phyloP scores from a whole-genome alignment of 371 early-diverging fungal genomes.

The Globomyces sp. region DNA sequence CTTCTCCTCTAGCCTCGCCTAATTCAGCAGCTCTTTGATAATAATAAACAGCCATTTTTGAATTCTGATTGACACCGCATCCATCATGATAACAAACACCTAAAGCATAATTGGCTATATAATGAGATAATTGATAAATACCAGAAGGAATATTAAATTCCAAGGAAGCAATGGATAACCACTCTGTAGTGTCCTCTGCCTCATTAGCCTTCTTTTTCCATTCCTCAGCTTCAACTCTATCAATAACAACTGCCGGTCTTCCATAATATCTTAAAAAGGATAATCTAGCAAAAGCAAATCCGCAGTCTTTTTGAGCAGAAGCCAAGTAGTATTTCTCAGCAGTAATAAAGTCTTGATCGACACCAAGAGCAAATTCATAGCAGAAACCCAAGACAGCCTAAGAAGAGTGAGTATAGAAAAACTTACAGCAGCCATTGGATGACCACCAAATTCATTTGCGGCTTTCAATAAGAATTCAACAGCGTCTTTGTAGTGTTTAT shows the following conservation, averaged over 20 bases:
- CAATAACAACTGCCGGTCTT: conserved; percentile 68
- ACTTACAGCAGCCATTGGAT: conserved; percentile 16
- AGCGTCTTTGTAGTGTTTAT: conserved; percentile 10
- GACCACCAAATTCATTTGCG: conserved; percentile 19
- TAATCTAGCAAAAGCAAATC: conserved; percentile 59
- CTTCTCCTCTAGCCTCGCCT: conserved; percentile 76
- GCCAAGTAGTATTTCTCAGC: conserved; percentile 63
- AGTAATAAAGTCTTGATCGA: conserved; percentile 49
- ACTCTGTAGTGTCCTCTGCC: conserved; percentile 45
- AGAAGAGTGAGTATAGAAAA: not conserved
- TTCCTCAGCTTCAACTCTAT: conserved; percentile 65
- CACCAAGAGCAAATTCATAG: conserved; percentile 77
- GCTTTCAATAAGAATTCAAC: conserved; percentile 20
- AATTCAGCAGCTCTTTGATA: conserved; percentile 71
- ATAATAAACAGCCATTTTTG: conserved; percentile 63
- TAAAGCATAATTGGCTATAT: conserved; percentile 62
- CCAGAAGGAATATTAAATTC: conserved; percentile 62
- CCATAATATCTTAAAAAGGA: conserved; percentile 75
- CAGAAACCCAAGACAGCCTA: conserved; percentile 55
- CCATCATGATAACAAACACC: conserved; percentile 67
- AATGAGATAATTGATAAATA: not conserved
- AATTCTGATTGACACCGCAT: conserved; percentile 61
- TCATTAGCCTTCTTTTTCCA: conserved; percentile 52
- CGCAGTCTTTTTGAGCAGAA: conserved; percentile 55
- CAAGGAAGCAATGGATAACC: conserved; percentile 61